Percentiles rank a stretch among this genome's conserved stretches.
Conservation (phyloP, 2,329 filamentous ascomycete species). For the Clonostachys chloroleuca region DNA sequence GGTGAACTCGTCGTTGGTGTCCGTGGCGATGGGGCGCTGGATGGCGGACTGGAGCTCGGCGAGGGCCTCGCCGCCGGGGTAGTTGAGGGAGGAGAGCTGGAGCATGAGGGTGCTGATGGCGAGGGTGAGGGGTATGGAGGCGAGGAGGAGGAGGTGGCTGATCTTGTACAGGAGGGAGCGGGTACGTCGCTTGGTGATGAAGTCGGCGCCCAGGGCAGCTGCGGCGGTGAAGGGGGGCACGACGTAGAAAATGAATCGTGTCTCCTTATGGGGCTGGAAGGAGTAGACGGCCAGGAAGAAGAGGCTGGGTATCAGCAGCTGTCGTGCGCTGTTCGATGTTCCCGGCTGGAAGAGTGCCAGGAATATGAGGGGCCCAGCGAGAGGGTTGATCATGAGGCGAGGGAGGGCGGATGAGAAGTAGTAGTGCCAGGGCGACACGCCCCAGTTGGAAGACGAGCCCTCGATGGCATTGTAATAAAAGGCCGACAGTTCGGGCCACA, state of each 20-base stretch:
- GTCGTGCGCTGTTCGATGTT: slow-evolving; percentile 33
- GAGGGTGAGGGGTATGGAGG: slow-evolving; percentile 58
- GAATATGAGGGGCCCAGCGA: slow-evolving; percentile 52
- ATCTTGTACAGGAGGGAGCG: slow-evolving; percentile 56
- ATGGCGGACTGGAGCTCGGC: slow-evolving; percentile 37
- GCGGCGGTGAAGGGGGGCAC: slow-evolving; percentile 77
- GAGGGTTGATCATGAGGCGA: slow-evolving; percentile 77
- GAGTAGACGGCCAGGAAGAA: slow-evolving; percentile 79
- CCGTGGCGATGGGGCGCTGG: background rate
- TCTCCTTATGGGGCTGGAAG: slow-evolving; percentile 89
- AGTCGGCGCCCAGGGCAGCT: slow-evolving; percentile 69
- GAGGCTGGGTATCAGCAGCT: slow-evolving; percentile 61
- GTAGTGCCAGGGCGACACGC: slow-evolving; percentile 77
- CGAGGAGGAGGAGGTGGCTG: slow-evolving; percentile 47
- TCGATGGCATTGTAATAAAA: slow-evolving; percentile 91
- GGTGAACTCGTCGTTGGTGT: background rate
- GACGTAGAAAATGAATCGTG: slow-evolving; percentile 88
- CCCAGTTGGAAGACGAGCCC: slow-evolving; percentile 83
- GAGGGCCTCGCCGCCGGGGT: slow-evolving; percentile 84
- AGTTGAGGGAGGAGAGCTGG: slow-evolving; percentile 81
- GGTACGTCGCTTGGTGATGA: slow-evolving; percentile 60
- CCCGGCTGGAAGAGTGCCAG: slow-evolving; percentile 44
- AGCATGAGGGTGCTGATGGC: slow-evolving; percentile 63
- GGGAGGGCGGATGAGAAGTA: slow-evolving; percentile 83
- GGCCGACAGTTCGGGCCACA: slow-evolving; percentile 88